A percentile compares a stretch with the other conserved stretches of the same genome.
Evolutionary conservation across 208 protist genomes (phyloP).

Genomic region (Leptomonas seymouri): DNA sequence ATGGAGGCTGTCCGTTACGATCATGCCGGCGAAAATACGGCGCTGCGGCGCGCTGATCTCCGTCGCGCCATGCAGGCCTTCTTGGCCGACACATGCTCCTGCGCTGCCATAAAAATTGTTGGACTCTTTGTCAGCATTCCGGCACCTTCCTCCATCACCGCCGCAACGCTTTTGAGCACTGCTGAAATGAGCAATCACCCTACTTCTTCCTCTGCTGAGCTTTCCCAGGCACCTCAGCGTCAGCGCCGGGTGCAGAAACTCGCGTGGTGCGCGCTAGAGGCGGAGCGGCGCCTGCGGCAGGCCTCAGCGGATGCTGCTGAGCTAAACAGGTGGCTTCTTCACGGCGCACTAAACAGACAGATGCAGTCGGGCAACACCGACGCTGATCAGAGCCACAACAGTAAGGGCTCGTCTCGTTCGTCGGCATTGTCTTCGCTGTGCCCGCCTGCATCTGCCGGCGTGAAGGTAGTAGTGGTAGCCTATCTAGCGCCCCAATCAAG

Average conservation of each 20-base stretch:
- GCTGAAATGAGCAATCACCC: background rate
- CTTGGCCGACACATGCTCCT: slow-evolving; percentile 23
- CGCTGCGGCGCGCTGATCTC: slow-evolving; percentile 23
- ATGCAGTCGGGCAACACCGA: no score
- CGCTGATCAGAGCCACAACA: no score
- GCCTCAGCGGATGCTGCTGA: slow-evolving; percentile 31
- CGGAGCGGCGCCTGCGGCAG: slow-evolving; percentile 34
- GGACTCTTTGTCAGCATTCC: slow-evolving; percentile 41
- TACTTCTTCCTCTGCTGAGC: background rate
- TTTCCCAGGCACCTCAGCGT: background rate
- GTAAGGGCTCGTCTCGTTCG: background rate
- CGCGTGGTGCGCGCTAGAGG: slow-evolving; percentile 33
- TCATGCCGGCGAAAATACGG: slow-evolving; percentile 14
- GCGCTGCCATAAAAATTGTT: slow-evolving; percentile 27
- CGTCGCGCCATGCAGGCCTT: slow-evolving; percentile 39
- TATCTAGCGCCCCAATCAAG: slow-evolving; percentile 33
- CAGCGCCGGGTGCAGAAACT: slow-evolving; percentile 16
- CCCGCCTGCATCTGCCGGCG: background rate
- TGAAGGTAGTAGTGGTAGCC: slow-evolving; percentile 33
- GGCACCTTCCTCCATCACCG: slow-evolving; percentile 19
- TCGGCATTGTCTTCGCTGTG: background rate
- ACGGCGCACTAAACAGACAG: background rate
- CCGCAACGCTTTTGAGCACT: background rate
- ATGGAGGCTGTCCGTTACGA: slow-evolving; percentile 45
- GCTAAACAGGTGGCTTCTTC: slow-evolving; percentile 26